Evolutionary conservation across 305 asterid species (phyloP), one percentile per base, ranked within the genome.

Genomic region (Fraxinus latifolia): DNA sequence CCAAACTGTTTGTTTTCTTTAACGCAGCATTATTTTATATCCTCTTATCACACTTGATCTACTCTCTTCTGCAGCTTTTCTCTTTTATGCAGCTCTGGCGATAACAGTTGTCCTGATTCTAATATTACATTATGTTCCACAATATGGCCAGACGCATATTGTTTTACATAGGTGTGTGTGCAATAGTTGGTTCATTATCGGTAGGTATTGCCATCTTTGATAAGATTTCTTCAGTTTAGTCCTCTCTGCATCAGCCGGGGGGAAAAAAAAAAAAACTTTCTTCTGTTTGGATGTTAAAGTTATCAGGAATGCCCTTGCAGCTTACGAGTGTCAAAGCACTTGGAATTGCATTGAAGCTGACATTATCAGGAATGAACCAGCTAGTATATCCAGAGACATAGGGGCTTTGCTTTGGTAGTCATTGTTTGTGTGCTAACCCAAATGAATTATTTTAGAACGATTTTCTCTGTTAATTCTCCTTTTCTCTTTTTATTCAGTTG

Each of bases 271-370:
- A 15, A 44, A 14, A 17, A n/a, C 77, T 17, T 21, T 11, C 34
- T 9, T 25, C 72, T 67, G 11, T 67, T 25, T 8, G 74, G 74
- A 67, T 37, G 60, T 70, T 78, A 29, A 84, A 32, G 39, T 77
- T 62, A 53, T 34, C 79, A 29, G 55, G 72, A 77, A 53, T 85
- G 74, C 44, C 23, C 34, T 88, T 83, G 82, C 93, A 96, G 99
- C 98, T 96, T 25, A 96, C 95, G 99, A 94, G 98, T 81, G 98
- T 96, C 68, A 93, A 96, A 86, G 97, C 99, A 76, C 90, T 96
- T 34, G 98, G 98, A 84, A 96, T 94, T 88, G 99, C 99, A 78
- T 71, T 96, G 91, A 96, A 96, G 90, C 87, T 96, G 86, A 96
- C 99, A 34, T 86, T 96, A 32, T 91, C 97, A 29, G 99, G 98